Percentiles rank a stretch among this genome's conserved stretches.
These are phyloP conservation scores for Allium cepa DNA, from an alignment of 106 monocot species.

Conservation along the genomic window DNA sequence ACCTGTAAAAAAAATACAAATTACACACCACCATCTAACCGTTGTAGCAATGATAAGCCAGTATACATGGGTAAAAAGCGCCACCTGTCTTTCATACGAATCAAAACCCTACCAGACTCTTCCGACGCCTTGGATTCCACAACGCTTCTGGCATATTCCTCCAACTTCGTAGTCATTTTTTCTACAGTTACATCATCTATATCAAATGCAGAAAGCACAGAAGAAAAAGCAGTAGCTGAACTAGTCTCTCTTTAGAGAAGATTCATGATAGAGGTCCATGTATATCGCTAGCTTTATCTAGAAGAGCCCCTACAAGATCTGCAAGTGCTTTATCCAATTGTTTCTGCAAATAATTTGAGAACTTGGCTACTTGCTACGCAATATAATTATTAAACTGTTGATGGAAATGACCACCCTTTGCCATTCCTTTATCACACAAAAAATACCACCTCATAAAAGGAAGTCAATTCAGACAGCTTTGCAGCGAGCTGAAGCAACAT, in stretches of 20 bases:
- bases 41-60: no score
- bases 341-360: slow-evolving; percentile 28
- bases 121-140: slow-evolving; percentile 85
- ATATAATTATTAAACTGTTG: not conserved
- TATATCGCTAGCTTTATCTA: slow-evolving; percentile 75
- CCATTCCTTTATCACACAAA: no score
- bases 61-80: not conserved
- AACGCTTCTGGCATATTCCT: slow-evolving; percentile 63
- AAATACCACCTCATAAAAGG: slow-evolving; percentile 35
- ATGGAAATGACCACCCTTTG: no score
- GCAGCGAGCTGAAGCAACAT: slow-evolving; percentile 22
- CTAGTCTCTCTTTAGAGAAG: slow-evolving; percentile 75
- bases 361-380: not conserved
- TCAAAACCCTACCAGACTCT: slow-evolving; percentile 81
- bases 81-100: slow-evolving; percentile 93
- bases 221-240: slow-evolving; percentile 44
- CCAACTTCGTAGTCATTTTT: slow-evolving; percentile 54
- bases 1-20: slow-evolving; percentile 30
- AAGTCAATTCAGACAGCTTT: slow-evolving; percentile 31
- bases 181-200: slow-evolving; percentile 58
- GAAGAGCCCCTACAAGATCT: slow-evolving; percentile 83
- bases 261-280: slow-evolving; percentile 70
- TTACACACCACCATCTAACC: no score
- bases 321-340: slow-evolving; percentile 55
- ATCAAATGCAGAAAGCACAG: slow-evolving; percentile 56